phyloP scores from a whole-genome alignment of 176 grass and related monocot species.

The Rhipidocladum racemiflorum region DNA sequence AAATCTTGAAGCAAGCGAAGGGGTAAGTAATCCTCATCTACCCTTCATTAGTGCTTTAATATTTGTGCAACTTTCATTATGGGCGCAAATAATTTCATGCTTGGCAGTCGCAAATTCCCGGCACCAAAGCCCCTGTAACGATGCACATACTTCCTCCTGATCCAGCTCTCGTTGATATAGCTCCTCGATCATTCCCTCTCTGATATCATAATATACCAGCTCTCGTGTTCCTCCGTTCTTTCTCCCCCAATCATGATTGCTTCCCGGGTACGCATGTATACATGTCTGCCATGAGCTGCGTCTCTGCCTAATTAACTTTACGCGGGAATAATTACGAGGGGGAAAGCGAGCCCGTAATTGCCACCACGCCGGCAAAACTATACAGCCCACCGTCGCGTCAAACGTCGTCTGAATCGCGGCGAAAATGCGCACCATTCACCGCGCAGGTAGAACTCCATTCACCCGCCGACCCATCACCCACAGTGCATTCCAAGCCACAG shows the following conservation, averaged over 20 bases:
- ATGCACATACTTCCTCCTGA: background rate
- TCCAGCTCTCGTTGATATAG: too few species aligned
- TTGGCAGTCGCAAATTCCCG: background rate
- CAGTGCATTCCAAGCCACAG: background rate
- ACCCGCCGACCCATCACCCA: background rate
- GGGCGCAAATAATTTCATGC: background rate
- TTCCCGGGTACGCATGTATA: background rate
- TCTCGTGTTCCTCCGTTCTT: background rate
- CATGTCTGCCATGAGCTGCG: constrained; percentile 14
- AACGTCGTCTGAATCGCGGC: background rate
- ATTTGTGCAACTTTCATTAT: too few species aligned
- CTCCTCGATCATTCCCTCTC: background rate
- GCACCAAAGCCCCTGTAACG: background rate
- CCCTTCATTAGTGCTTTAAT: too few species aligned
- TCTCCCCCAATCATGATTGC: constrained; percentile 4
- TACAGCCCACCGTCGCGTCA: background rate
- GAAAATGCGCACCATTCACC: background rate
- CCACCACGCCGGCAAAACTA: background rate
- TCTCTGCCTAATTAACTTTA: background rate
- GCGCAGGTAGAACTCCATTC: background rate
- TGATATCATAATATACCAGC: background rate
- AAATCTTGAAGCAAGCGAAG: too few species aligned
- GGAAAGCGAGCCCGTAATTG: constrained; percentile 10
- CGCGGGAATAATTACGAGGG: background rate
- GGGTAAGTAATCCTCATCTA: too few species aligned